Percentiles rank a stretch among this genome's conserved stretches.
Conservation (phyloP, 176 grass and related monocot genomes). For the Coix lacrymajobi region DNA sequence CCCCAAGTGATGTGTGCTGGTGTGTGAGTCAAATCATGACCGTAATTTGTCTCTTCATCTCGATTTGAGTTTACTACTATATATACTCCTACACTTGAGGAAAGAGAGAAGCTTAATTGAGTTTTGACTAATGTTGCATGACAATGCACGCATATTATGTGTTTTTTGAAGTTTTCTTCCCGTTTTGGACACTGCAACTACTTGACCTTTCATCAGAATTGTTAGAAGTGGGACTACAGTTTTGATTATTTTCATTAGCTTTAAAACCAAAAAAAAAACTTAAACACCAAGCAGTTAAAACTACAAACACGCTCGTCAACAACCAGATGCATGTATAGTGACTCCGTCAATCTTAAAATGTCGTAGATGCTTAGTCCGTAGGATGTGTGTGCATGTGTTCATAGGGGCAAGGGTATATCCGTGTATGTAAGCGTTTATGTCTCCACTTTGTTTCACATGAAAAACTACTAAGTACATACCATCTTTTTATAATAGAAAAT, state of each 20-base stretch:
- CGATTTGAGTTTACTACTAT: not conserved
- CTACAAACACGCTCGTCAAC: not conserved
- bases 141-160: not conserved
- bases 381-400: too few species aligned
- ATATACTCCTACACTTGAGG: not conserved
- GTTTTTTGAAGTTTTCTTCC: not conserved
- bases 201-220: not conserved
- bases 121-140: slow-evolving; percentile 26
- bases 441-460: too few species aligned
- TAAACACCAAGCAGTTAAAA: not conserved
- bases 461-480: too few species aligned
- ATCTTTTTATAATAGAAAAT: too few species aligned
- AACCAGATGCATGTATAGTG: not conserved
- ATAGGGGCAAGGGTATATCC: too few species aligned
- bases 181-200: not conserved
- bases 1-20: slow-evolving; percentile 33
- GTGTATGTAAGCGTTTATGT: too few species aligned
- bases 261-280: not conserved
- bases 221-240: not conserved
- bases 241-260: not conserved
- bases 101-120: not conserved
- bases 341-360: not conserved
- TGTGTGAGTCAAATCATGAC: not conserved
- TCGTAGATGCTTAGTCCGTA: not conserved
- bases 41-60: not conserved